phyloP scores from a whole-genome alignment of 2,329 filamentous ascomycete species.

The Colletotrichum sp. region DNA sequence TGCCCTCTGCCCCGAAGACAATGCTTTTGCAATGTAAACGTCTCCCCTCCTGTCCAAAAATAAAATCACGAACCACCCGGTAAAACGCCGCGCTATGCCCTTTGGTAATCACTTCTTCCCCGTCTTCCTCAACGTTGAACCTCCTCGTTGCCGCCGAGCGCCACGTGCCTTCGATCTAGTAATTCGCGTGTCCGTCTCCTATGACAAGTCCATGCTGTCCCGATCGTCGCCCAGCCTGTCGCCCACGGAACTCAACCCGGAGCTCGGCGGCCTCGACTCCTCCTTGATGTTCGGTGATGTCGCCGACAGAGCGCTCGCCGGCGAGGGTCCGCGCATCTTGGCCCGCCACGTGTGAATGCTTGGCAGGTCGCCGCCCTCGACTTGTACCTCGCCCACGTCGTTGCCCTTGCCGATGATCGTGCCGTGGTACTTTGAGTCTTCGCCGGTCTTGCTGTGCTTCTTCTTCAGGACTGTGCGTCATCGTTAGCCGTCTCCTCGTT shows the following conservation, averaged over 20 bases:
- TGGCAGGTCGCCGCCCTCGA: slow-evolving; percentile 76
- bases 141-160: background rate
- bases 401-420: slow-evolving; percentile 78
- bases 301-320: slow-evolving; percentile 19
- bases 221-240: slow-evolving; percentile 48
- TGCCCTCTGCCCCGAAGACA: background rate
- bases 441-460: slow-evolving; percentile 88
- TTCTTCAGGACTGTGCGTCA: slow-evolving; percentile 75
- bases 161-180: background rate
- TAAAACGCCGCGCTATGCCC: slow-evolving; percentile 22
- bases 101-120: background rate
- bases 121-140: background rate
- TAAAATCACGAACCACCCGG: background rate
- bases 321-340: slow-evolving; percentile 35
- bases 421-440: slow-evolving; percentile 84
- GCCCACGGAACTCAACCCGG: slow-evolving; percentile 61
- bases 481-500: background rate
- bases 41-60: background rate
- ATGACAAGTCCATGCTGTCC: slow-evolving; percentile 51
- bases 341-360: slow-evolving; percentile 71
- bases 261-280: slow-evolving; percentile 53
- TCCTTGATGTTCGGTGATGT: slow-evolving; percentile 19
- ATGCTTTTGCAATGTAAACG: background rate
- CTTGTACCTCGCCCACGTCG: slow-evolving; percentile 70
- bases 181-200: slow-evolving; percentile 12